Conservation (phyloP, 768 basidiomycete genomes). For the Boletus barrowsii region DNA sequence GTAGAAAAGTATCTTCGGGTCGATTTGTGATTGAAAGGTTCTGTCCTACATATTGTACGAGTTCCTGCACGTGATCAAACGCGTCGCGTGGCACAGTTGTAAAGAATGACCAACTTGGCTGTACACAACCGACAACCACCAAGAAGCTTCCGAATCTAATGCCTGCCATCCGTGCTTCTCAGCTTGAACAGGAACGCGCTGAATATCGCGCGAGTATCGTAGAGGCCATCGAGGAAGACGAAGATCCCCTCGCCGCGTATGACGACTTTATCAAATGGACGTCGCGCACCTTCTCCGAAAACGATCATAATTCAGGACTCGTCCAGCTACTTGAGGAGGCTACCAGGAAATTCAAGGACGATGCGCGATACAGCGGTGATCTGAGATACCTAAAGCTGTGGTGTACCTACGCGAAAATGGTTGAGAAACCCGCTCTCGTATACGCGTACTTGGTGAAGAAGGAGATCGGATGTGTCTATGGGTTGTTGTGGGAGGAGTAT, state of each 20-base stretch:
- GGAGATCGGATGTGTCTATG: conserved; percentile 73
- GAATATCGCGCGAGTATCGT: conserved; percentile 41
- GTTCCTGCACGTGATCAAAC: conserved; percentile 25
- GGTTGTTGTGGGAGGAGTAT: conserved; percentile 89
- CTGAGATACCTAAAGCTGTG: conserved; percentile 89
- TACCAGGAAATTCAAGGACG: conserved; percentile 76
- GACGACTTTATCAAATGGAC: conserved; percentile 90
- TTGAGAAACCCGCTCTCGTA: conserved; percentile 64
- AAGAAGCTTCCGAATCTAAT: conserved; percentile 11
- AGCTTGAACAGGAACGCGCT: conserved; percentile 29
- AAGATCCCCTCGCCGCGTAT: conserved; percentile 84
- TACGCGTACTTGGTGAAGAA: conserved; percentile 73
- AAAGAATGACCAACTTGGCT: conserved; percentile 11
- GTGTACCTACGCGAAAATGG: conserved; percentile 80
- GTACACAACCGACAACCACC: conserved; percentile 4
- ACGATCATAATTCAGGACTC: conserved; percentile 68
- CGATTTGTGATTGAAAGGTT: neutral
- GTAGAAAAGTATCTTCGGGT: conserved; percentile 9
- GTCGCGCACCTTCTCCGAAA: conserved; percentile 70
- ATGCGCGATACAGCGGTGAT: conserved; percentile 83
- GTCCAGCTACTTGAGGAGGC: conserved; percentile 81
- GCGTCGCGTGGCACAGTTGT: conserved; percentile 28
- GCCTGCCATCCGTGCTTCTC: conserved; percentile 25
- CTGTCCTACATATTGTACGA: too few relatives aligned
- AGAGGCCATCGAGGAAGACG: conserved; percentile 64